Evolutionary conservation across 2,329 filamentous ascomycete species (phyloP), one percentile per base, ranked within the genome.

Genomic region (Biscogniauxia marginata): DNA sequence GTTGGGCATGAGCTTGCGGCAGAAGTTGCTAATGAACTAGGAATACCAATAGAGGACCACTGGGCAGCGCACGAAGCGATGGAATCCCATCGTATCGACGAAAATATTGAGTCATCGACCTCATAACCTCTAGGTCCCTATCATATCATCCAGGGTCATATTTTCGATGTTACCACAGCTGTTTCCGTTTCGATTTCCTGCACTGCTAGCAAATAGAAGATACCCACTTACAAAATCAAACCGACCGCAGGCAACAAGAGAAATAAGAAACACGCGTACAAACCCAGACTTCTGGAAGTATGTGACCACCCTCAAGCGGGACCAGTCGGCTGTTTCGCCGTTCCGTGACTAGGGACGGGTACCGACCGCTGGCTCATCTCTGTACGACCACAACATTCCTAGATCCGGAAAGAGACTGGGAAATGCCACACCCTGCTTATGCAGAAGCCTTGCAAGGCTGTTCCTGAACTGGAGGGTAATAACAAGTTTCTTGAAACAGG

Each of bases 1-100:
- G 44, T 56, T 7, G 44, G 50, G 19, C 45, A 57, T 3, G 51
- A 56, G 18, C 18, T 43, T 8, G 50, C n/a, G 22, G 21, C 18
- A 4, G 61, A 58, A 46, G 23, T n/a, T 16, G 18, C 7, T 1
- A 45, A 21, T 3, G 47, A 56, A 50, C n/a, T 7, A 6, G 46
- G 30, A 1, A 50, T 34, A 4, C n/a, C 9, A 11, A 49, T 45
- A 3, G 46, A 55, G 19, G 67, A 70, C 25, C 67, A 69, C 46
- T 71, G 66, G 69, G 51, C 54, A n/a, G 54, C 56, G 7, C 68
- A 70, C 51, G 63, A 68, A 48, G 53, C 59, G 43, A 52, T 65
- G 51, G 66, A 66, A 39, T 49, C 47, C 49, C 49, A 56, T 3
- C 52, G 59, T 6, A 44, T 53, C 13, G 47, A 49, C 6, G 22